Evolutionary conservation across 306 rosid genomes (phyloP).

Genomic region (Elaeagnus macrophylla): DNA sequence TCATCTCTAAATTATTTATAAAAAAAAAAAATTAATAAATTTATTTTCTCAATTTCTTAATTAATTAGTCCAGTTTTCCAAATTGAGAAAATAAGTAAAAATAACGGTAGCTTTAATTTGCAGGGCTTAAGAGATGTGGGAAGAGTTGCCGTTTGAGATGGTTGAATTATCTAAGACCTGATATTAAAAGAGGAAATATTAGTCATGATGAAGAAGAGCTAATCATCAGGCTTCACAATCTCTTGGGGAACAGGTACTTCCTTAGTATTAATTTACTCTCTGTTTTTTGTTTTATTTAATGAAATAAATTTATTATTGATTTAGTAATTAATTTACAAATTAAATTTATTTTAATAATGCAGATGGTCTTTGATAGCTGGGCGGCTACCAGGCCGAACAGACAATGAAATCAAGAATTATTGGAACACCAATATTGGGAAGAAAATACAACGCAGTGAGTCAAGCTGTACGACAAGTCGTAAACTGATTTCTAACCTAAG

Average conservation of each 20-base stretch:
- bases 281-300: too few species aligned
- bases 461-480: not conserved
- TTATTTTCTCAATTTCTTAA: too few species aligned
- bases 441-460: not conserved
- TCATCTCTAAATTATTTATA: not conserved
- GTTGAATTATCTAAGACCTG: conserved; percentile 29
- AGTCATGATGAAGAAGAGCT: conserved; percentile 26
- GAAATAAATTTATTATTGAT: not conserved
- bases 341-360: not conserved
- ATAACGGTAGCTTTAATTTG: not conserved
- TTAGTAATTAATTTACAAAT: too few species aligned
- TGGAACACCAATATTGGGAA: conserved; percentile 12
- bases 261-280: too few species aligned
- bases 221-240: conserved; percentile 43
- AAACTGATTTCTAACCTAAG: too few species aligned
- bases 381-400: conserved; percentile 13
- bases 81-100: too few species aligned
- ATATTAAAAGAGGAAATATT: conserved; percentile 27
- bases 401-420: conserved; percentile 10
- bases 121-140: conserved; percentile 42
- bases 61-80: too few species aligned
- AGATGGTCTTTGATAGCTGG: conserved; percentile 19
- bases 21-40: too few species aligned
- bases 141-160: conserved; percentile 33
- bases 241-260: conserved; percentile 41